Percentiles rank a stretch among this genome's conserved stretches.
These are phyloP conservation scores for Auricularia cornea DNA, from an alignment of 768 basidiomycete species.

Conservation along the genomic window DNA sequence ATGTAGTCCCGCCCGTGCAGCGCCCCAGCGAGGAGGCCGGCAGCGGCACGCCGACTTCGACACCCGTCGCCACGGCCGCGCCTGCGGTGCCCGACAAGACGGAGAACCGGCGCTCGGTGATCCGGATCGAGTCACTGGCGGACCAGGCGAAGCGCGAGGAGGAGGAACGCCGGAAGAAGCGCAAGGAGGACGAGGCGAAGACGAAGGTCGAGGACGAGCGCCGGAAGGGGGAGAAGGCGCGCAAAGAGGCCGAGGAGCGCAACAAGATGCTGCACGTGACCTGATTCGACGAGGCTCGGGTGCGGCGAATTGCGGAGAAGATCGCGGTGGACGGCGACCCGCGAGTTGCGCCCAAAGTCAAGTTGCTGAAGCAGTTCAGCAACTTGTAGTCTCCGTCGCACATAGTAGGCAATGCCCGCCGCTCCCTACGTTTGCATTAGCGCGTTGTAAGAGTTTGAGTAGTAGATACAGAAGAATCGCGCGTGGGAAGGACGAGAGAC, in stretches of 20 bases:
- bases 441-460: too few relatives aligned
- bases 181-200: constrained; percentile 6
- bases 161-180: constrained; percentile 7
- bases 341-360: constrained; percentile 25
- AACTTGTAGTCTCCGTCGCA: background rate
- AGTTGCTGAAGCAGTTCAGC: constrained; percentile 20
- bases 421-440: too few relatives aligned
- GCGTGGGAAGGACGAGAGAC: too few relatives aligned
- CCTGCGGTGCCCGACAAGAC: background rate
- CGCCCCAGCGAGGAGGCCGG: background rate
- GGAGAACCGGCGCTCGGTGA: background rate
- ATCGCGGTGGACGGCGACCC: constrained; percentile 28
- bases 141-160: constrained; percentile 4
- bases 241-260: constrained; percentile 37
- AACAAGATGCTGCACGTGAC: constrained; percentile 68
- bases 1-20: background rate
- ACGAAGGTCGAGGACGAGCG: constrained; percentile 5
- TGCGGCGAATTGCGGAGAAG: constrained; percentile 19
- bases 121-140: background rate
- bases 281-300: constrained; percentile 46
- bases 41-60: background rate
- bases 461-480: too few relatives aligned
- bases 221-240: constrained; percentile 8
- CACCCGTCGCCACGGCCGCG: background rate
- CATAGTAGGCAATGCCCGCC: too few relatives aligned